Base-by-base conservation (phyloP, 306 rosid species). In the Gastrolobium bilobum region DNA sequence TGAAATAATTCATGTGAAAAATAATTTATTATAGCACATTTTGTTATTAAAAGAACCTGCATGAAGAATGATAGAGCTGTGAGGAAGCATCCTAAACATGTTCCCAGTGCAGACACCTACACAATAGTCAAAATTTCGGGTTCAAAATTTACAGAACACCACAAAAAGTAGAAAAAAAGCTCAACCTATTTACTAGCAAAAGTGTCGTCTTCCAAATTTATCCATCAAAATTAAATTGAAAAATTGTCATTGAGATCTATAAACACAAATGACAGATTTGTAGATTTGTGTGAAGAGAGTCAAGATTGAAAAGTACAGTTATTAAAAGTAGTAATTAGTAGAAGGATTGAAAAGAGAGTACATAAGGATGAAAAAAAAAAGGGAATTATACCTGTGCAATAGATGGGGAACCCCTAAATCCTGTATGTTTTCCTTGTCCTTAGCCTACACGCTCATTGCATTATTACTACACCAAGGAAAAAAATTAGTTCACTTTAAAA, bases 41-140 rank as follows among this genome's bases (percentile, higher is more conserved):
- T 31, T 48, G 11, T 3, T 59, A 40, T 34, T 53, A 6, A 77
- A 68, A 40, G 71, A 79, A 92, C 97, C 94, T 89, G 90, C 63
- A 89, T 69, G 69, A 85, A 33, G 82, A 89, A 92, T 57, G 96
- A 89, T 37, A 89, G 42, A 14, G 88, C 93, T 10, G 77, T 84
- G 6, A 87, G 86, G 47, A 87, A 84, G 86, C 91, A 86, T 69
- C 92, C 93, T 76, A 90, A 39, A 87, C 93, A 89, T 81, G 96
- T 90, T 78, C 97, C 96, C 31, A 75, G 84, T 4, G 92, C 84
- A 73, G 96, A 89, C 47, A 89, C 82, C 92, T 88, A 71, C 15
- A 50, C 1, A 26, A 71, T 4, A 71, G 47, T 63, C 71, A 82
- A 63, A 54, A 33, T 30, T 71, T 69, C 37, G 65, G 74, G 43